phyloP scores from a whole-genome alignment of 768 basidiomycete genomes.

The Russula foetens region DNA sequence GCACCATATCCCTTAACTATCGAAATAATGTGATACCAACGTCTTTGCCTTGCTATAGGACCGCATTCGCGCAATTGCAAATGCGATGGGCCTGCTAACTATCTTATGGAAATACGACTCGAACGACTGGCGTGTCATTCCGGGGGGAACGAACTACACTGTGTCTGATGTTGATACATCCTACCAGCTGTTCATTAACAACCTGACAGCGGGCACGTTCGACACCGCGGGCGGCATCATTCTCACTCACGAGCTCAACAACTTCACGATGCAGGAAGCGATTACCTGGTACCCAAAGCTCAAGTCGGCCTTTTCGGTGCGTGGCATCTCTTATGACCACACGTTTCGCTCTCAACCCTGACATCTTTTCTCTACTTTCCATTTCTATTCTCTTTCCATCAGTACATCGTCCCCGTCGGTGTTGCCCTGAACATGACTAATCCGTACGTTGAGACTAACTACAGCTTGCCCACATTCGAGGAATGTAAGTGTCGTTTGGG shows the following conservation, averaged over 20 bases:
- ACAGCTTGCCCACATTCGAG: constrained; percentile 35
- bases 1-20: too few species aligned
- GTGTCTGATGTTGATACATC: neutral
- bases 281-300: constrained; percentile 41
- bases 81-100: constrained; percentile 60
- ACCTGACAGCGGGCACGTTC: constrained; percentile 7
- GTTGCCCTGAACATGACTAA: constrained; percentile 43
- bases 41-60: constrained; percentile 26
- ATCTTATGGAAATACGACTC: constrained; percentile 68
- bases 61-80: constrained; percentile 63
- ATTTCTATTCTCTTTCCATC: neutral
- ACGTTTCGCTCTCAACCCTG: too few species aligned
- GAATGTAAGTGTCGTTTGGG: constrained; percentile 33
- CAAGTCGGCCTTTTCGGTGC: constrained; percentile 37
- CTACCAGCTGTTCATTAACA: constrained; percentile 10
- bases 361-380: neutral
- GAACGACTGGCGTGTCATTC: constrained; percentile 51
- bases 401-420: constrained; percentile 44
- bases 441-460: constrained; percentile 44
- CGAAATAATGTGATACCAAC: neutral
- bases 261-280: constrained; percentile 54
- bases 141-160: neutral
- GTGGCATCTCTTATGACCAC: neutral
- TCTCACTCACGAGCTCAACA: constrained; percentile 51
- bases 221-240: constrained; percentile 38